Evolutionary conservation across 2,329 filamentous ascomycete species (phyloP).

Genomic region (Calonectria leucothoes): DNA sequence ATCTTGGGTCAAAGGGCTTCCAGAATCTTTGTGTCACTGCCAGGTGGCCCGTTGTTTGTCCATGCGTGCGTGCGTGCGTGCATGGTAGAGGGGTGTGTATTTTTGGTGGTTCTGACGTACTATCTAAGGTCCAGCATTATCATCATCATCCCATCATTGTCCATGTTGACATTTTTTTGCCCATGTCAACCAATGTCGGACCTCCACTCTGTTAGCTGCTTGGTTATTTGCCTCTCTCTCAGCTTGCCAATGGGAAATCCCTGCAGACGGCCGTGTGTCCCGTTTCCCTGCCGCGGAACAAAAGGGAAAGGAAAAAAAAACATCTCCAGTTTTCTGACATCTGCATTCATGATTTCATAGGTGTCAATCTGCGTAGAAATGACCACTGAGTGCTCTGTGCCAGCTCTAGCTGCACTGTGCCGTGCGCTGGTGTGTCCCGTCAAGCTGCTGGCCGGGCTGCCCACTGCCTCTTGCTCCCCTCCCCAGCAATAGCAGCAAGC

Average conservation of each 20-base stretch:
- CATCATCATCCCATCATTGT: constrained; percentile 15
- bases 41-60: neutral
- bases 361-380: neutral
- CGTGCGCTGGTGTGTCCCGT: constrained; percentile 2
- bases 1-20: neutral
- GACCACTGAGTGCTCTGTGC: neutral
- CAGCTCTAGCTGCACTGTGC: constrained; percentile 3
- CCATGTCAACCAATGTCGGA: constrained; percentile 8
- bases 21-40: constrained; percentile 6
- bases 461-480: neutral
- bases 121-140: neutral
- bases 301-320: neutral
- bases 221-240: neutral
- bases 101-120: neutral
- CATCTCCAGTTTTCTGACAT: constrained; percentile 9
- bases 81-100: neutral
- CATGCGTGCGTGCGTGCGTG: neutral
- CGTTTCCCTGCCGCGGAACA: neutral
- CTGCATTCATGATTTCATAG: constrained; percentile 4
- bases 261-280: neutral
- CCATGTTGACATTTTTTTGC: constrained; percentile 11
- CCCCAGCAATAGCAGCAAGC: too few species aligned
- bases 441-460: neutral
- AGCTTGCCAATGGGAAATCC: constrained; percentile 1
- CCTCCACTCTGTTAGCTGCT: neutral